Conservation (phyloP, 2,329 filamentous ascomycete species). For the Curvularia sp. region DNA sequence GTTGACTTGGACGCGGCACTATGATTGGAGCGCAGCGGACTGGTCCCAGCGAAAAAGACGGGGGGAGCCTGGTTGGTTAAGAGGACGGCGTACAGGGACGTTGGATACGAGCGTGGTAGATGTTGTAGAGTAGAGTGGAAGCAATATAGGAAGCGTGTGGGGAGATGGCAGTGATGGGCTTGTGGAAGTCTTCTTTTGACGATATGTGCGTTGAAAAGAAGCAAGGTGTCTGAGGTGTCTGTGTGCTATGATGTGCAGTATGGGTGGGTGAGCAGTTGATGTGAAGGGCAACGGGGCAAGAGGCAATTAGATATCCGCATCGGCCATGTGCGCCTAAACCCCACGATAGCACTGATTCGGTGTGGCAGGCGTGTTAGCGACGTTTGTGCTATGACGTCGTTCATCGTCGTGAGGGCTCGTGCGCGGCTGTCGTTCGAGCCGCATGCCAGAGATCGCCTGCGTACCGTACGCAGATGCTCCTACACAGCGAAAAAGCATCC, state of each 20-base stretch:
- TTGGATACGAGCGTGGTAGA: slow-evolving; percentile 11
- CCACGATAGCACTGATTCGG: slow-evolving; percentile 23
- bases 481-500: background rate
- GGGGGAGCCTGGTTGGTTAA: slow-evolving; percentile 27
- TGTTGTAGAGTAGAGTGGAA: slow-evolving; percentile 14
- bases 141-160: slow-evolving; percentile 19
- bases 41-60: slow-evolving; percentile 21
- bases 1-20: slow-evolving; percentile 26
- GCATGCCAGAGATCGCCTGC: slow-evolving; percentile 15
- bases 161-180: slow-evolving; percentile 13
- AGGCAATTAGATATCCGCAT: slow-evolving; percentile 26
- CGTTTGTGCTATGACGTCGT: slow-evolving; percentile 24
- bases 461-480: background rate
- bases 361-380: slow-evolving; percentile 9
- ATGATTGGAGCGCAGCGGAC: slow-evolving; percentile 44
- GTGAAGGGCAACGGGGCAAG: slow-evolving; percentile 8
- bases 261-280: slow-evolving; percentile 15
- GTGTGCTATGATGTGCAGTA: background rate
- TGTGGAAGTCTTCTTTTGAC: slow-evolving; percentile 2
- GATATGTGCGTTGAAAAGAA: slow-evolving; percentile 4
- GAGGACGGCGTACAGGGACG: slow-evolving; percentile 34
- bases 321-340: slow-evolving; percentile 14
- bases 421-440: slow-evolving; percentile 24
- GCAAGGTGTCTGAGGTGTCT: slow-evolving; percentile 2
- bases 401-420: slow-evolving; percentile 11